Conservation (phyloP, 2,329 filamentous ascomycete species). For the Rhynchosporium graminicola region DNA sequence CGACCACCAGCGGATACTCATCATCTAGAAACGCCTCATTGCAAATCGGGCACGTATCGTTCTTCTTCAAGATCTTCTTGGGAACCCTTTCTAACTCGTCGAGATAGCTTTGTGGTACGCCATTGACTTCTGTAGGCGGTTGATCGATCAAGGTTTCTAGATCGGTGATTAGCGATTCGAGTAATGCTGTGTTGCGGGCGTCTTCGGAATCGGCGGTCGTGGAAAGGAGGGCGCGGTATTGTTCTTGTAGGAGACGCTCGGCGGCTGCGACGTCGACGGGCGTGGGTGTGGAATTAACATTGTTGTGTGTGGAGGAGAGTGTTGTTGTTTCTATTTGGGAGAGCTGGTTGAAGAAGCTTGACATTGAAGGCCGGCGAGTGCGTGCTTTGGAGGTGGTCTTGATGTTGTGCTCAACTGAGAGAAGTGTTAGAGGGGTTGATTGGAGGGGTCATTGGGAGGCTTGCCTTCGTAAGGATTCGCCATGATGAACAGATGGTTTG, state of each 20-base stretch:
- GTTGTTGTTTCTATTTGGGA: slow-evolving; percentile 43
- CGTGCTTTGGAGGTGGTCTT: slow-evolving; percentile 46
- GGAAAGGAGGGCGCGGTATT: slow-evolving; percentile 53
- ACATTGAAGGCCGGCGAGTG: slow-evolving; percentile 61
- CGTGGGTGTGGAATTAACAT: slow-evolving; percentile 59
- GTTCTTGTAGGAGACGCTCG: slow-evolving; percentile 61
- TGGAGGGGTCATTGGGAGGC: slow-evolving; percentile 17
- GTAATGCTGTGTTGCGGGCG: slow-evolving; percentile 46
- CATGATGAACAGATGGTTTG: slow-evolving; percentile 44
- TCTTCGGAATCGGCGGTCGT: slow-evolving; percentile 38
- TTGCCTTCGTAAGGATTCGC: slow-evolving; percentile 59
- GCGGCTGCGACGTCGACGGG: slow-evolving; percentile 59
- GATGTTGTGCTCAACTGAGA: slow-evolving; percentile 65
- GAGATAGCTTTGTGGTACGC: slow-evolving; percentile 60
- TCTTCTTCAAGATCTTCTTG: slow-evolving; percentile 48
- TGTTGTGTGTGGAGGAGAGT: slow-evolving; percentile 42
- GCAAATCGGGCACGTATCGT: slow-evolving; percentile 64
- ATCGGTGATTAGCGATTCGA: slow-evolving; percentile 49
- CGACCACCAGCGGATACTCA: slow-evolving; percentile 61
- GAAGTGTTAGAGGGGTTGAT: slow-evolving; percentile 21
- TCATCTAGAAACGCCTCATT: slow-evolving; percentile 63
- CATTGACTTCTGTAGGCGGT: slow-evolving; percentile 53
- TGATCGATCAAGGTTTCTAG: slow-evolving; percentile 54
- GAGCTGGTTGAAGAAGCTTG: slow-evolving; percentile 60
- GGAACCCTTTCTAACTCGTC: slow-evolving; percentile 60